Evolutionary conservation across 2,329 filamentous ascomycete species (phyloP).

Genomic region (Geoglossum cookeanum): DNA sequence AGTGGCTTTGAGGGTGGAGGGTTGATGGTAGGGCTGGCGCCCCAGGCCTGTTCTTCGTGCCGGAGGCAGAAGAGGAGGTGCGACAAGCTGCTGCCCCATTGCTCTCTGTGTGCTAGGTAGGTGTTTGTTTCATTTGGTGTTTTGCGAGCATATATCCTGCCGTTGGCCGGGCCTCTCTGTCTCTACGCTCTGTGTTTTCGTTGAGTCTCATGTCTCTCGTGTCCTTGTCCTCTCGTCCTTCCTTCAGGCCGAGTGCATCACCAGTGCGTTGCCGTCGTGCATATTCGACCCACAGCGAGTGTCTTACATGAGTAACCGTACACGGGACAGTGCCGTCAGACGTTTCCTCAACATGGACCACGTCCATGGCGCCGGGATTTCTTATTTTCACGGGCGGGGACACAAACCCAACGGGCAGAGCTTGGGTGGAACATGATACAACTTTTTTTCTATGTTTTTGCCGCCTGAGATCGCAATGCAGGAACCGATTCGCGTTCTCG

Average conservation of each 20-base stretch:
- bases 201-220: background rate
- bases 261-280: background rate
- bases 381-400: background rate
- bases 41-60: conserved; percentile 5
- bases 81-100: conserved; percentile 8
- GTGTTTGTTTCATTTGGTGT: background rate
- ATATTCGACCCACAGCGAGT: background rate
- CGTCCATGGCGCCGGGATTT: background rate
- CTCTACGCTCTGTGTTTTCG: too few species aligned
- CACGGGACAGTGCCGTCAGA: background rate
- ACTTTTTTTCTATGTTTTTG: background rate
- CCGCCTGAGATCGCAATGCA: background rate
- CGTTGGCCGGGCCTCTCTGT: background rate
- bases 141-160: background rate
- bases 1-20: background rate
- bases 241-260: background rate
- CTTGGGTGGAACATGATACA: background rate
- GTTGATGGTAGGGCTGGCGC: conserved; percentile 6
- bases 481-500: too few species aligned
- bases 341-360: background rate
- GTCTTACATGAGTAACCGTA: background rate
- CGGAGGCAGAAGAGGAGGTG: conserved; percentile 10
- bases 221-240: background rate
- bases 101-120: conserved; percentile 2
- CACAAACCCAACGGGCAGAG: background rate